Base-by-base conservation (phyloP, 1,139 yeast species). In the Suhomyces maxii region DNA sequence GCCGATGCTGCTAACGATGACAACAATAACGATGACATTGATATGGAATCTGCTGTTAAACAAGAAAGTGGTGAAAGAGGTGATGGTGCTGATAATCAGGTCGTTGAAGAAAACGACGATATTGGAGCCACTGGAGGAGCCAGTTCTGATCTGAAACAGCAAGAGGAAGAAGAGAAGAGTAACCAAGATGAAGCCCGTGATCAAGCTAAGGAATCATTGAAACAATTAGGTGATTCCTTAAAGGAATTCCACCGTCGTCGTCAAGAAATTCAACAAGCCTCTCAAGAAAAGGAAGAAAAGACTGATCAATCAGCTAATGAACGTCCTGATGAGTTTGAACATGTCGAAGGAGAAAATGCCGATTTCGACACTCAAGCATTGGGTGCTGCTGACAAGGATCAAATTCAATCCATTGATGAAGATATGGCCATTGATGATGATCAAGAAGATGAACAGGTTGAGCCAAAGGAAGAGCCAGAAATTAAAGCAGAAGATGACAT, bases 191-290 rank as follows among this genome's bases (percentile, higher is more conserved):
- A 77, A 23, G 84, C 89, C 9, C 75, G 88, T 48, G 84, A 86
- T 45, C 80, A 80, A 56, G 93, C 90, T n/a, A 78, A 79, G 47
- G 95, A 90, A 57, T 82, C 95, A 0, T 73, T 91, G 67, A 87
- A 87, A 62, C 90, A 90, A 61, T 74, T 93, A 25, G 98, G 98
- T 45, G 97, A 91, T 63, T 82, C 96, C 0, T 67, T 90, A 64
- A 88, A 90, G 61, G 97, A 91, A 62, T 93, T 87, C 69, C 95
- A 91, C 63, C 87, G 90, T 63, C 86, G 97, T 59, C 83, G 88
- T 54, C 90, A 88, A 64, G 97, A 90, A 58, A 91, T 91, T 52
- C 75, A 79, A 53, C 88, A 85, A 53, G 80, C 86, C 7, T 68
- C 73, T n/a, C 73, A 55, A 72, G 76, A 76, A 12, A 65, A 68